phyloP scores from a whole-genome alignment of 2,329 filamentous ascomycete genomes.

The Chaetomiaceae sp. region DNA sequence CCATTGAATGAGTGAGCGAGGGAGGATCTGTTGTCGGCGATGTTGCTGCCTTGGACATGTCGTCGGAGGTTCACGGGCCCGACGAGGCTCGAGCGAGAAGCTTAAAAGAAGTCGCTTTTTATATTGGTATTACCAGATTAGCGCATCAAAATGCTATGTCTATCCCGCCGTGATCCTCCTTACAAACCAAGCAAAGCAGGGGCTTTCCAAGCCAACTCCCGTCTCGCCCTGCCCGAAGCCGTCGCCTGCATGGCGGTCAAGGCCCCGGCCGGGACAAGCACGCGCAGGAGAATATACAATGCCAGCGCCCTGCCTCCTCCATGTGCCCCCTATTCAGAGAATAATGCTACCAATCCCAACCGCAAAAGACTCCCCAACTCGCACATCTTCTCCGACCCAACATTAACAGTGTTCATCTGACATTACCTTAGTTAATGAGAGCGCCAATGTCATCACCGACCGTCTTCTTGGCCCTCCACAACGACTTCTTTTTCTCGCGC shows the following conservation, averaged over 20 bases:
- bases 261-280: background rate
- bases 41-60: no score
- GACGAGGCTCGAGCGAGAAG: no score
- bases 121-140: conserved; percentile 29
- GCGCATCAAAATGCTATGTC: conserved; percentile 27
- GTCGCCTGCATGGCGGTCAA: background rate
- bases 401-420: background rate
- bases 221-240: background rate
- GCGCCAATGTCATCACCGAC: conserved; percentile 45
- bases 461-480: conserved; percentile 60
- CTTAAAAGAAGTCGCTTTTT: conserved; percentile 11
- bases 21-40: no score
- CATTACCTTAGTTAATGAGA: conserved; percentile 38
- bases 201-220: background rate
- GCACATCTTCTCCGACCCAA: background rate
- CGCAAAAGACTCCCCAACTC: background rate
- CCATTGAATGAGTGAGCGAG: conserved; percentile 41
- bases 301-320: background rate
- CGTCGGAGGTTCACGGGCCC: background rate
- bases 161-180: conserved; percentile 28
- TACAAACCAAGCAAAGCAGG: conserved; percentile 11
- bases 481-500: conserved; percentile 62
- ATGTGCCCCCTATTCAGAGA: conserved; percentile 6
- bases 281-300: conserved; percentile 12
- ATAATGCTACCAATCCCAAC: background rate